A percentile compares a stretch with the other conserved stretches of the same genome.
phyloP scores from a whole-genome alignment of 371 early-diverging fungal genomes.

The Coemansia sp. region DNA sequence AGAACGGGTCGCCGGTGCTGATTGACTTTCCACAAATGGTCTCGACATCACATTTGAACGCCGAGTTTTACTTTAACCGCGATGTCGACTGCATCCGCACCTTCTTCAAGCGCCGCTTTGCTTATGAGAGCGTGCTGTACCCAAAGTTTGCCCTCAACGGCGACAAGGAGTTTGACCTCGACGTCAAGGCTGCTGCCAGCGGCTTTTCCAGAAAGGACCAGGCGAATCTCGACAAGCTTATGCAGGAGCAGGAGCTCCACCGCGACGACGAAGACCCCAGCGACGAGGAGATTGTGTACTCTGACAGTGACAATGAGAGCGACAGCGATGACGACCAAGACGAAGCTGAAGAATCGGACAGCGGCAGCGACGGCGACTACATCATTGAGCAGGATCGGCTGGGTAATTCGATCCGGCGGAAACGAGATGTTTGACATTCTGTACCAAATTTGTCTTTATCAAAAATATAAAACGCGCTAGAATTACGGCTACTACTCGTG shows the following conservation, averaged over 20 bases:
- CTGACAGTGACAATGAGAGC: constrained; percentile 12
- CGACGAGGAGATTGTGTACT: constrained; percentile 28
- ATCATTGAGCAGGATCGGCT: constrained; percentile 37
- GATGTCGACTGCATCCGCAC: constrained; percentile 97
- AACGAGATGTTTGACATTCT: constrained; percentile 2
- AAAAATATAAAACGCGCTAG: neutral
- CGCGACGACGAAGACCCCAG: constrained; percentile 37
- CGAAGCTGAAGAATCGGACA: constrained; percentile 14
- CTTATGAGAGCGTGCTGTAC: constrained; percentile 84
- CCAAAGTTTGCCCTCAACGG: constrained; percentile 85
- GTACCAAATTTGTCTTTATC: neutral
- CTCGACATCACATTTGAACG: constrained; percentile 89
- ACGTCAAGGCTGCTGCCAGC: constrained; percentile 93
- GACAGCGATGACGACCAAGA: constrained; percentile 15
- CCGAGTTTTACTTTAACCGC: constrained; percentile 96
- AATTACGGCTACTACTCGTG: constrained; percentile 12
- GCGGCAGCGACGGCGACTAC: constrained; percentile 37
- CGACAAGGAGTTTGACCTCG: constrained; percentile 82
- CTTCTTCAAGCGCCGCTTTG: constrained; percentile 88
- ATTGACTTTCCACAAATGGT: constrained; percentile 99
- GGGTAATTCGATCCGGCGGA: constrained; percentile 44
- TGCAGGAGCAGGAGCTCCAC: constrained; percentile 38
- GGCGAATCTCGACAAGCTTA: constrained; percentile 76
- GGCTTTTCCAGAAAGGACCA: constrained; percentile 92
- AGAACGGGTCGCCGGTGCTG: constrained; percentile 79